phyloP scores from a whole-genome alignment of 2,329 filamentous ascomycete genomes.

The Geosmithia flava region DNA sequence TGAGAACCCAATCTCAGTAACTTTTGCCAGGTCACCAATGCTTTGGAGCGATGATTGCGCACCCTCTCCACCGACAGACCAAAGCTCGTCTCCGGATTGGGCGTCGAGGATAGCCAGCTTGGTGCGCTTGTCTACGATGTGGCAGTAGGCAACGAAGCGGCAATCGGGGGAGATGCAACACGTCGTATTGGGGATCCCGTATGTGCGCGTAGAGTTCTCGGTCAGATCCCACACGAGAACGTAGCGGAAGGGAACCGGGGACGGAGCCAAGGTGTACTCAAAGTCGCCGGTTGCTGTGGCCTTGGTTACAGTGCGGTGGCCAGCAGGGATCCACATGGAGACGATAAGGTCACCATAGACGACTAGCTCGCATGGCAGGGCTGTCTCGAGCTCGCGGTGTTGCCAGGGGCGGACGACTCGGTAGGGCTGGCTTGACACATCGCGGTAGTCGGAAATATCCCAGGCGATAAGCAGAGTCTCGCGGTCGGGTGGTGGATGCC shows the following conservation, averaged over 20 bases:
- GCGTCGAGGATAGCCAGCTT: conserved; percentile 23
- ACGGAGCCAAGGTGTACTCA: conserved; percentile 20
- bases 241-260: conserved; percentile 16
- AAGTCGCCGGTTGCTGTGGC: conserved; percentile 9
- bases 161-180: conserved; percentile 27
- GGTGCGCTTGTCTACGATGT: conserved; percentile 18
- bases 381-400: conserved; percentile 24
- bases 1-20: conserved; percentile 25
- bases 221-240: conserved; percentile 27
- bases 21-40: conserved; percentile 17
- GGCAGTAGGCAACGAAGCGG: conserved; percentile 25
- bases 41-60: conserved; percentile 13
- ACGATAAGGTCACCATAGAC: conserved; percentile 24
- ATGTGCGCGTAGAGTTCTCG: conserved; percentile 21
- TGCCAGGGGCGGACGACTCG: conserved; percentile 22
- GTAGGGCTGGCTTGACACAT: conserved; percentile 17
- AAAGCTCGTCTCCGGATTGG: conserved; percentile 20
- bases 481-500: conserved; percentile 21
- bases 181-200: conserved; percentile 24
- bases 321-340: conserved; percentile 27
- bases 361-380: conserved; percentile 20
- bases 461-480: conserved; percentile 25
- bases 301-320: conserved; percentile 16
- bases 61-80: conserved; percentile 16
- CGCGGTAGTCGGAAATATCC: conserved; percentile 17